phyloP scores from a whole-genome alignment of 78 protist genomes.

The Dictyostelium intermedium region DNA sequence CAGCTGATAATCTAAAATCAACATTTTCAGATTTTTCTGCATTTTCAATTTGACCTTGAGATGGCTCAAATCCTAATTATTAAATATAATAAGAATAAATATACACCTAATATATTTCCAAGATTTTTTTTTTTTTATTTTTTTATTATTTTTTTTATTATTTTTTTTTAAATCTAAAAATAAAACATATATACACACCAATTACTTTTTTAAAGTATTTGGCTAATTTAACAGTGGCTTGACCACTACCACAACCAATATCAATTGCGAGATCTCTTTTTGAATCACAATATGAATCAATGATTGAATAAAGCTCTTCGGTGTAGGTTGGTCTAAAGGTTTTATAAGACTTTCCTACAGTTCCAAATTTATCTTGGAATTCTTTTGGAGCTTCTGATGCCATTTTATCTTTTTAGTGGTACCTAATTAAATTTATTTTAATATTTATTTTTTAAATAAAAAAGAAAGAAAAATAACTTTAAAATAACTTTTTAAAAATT shows the following conservation, averaged over 20 bases:
- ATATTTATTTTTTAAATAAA: too few species aligned
- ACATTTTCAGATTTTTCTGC: neutral
- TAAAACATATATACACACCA: neutral
- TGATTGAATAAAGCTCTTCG: neutral
- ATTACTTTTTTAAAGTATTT: conserved; percentile 21
- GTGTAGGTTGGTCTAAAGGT: conserved; percentile 43
- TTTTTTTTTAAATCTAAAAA: too few species aligned
- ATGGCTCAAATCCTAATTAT: conserved; percentile 26
- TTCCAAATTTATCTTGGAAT: conserved; percentile 17
- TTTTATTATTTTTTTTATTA: too few species aligned
- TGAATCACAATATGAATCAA: neutral
- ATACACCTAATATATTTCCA: too few species aligned
- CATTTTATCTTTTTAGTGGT: too few species aligned
- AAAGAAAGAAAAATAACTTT: too few species aligned
- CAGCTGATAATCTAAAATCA: neutral
- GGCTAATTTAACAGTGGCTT: neutral
- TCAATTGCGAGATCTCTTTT: conserved; percentile 22
- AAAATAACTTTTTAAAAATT: too few species aligned
- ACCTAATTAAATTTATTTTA: too few species aligned
- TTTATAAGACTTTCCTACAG: neutral
- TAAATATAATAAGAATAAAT: too few species aligned
- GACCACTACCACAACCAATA: conserved; percentile 34
- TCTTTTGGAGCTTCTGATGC: neutral
- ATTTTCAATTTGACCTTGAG: conserved; percentile 25
- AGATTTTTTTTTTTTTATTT: too few species aligned